These are phyloP conservation scores for Hebeloma cylindrosporum DNA, from an alignment of 768 basidiomycete genomes.

Conservation along the genomic window DNA sequence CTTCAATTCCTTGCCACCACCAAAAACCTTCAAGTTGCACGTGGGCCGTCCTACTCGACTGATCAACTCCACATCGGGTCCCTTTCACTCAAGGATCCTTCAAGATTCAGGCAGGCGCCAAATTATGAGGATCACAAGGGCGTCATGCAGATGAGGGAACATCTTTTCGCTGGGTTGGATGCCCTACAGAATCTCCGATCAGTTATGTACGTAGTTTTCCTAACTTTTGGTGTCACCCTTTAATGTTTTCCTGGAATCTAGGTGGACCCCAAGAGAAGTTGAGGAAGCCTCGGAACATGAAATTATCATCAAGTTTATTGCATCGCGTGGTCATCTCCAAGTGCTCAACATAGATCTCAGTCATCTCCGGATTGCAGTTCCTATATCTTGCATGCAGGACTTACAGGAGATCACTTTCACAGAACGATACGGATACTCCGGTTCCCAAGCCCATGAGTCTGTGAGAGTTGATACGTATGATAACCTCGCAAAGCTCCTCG, in stretches of 20 bases:
- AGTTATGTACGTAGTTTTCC: slow-evolving; percentile 6
- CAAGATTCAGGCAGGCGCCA: neutral
- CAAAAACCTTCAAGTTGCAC: neutral
- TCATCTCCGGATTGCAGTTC: neutral
- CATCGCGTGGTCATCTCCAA: neutral
- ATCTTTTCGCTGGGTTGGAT: slow-evolving; percentile 8
- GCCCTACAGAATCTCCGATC: slow-evolving; percentile 7
- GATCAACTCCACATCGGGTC: slow-evolving; percentile 2
- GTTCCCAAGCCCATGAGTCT: neutral
- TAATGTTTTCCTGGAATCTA: no score
- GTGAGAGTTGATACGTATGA: slow-evolving; percentile 1
- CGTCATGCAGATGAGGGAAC: slow-evolving; percentile 7
- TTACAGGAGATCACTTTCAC: slow-evolving; percentile 1
- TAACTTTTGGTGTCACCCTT: neutral
- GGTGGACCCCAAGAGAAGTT: slow-evolving; percentile 6
- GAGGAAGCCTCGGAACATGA: slow-evolving; percentile 10
- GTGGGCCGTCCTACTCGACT: neutral
- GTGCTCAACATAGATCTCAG: slow-evolving; percentile 3
- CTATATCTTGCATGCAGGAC: neutral
- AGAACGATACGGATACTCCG: neutral
- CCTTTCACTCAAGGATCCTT: neutral
- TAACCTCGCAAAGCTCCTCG: neutral
- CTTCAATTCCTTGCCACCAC: slow-evolving; percentile 4
- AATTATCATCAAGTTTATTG: slow-evolving; percentile 8
- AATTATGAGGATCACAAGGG: neutral